Percentiles rank a stretch among this genome's conserved stretches.
Evolutionary conservation across 768 basidiomycete species (phyloP).

Genomic region (Podaxis rugospora): DNA sequence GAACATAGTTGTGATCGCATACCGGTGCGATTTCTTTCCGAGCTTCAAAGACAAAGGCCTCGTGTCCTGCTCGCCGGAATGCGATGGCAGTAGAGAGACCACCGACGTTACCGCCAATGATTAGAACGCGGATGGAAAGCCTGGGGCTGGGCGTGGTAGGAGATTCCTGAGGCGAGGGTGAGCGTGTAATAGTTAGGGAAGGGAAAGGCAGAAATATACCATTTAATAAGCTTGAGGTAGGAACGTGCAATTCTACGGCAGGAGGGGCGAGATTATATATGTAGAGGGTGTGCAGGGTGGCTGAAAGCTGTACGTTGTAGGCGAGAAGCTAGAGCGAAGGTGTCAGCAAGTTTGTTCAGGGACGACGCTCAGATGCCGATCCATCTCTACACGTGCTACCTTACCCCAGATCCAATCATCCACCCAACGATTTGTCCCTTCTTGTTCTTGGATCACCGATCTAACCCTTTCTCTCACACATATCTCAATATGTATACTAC

Average conservation of each 20-base stretch:
- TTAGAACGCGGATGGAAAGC: slow-evolving; percentile 26
- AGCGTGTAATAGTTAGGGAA: not conserved
- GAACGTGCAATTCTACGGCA: not conserved
- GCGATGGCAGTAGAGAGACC: slow-evolving; percentile 53
- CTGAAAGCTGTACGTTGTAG: slow-evolving; percentile 1
- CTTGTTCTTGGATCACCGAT: not conserved
- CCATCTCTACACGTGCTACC: slow-evolving; percentile 4
- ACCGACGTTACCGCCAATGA: slow-evolving; percentile 42
- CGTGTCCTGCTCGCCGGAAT: slow-evolving; percentile 50
- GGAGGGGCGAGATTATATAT: not conserved
- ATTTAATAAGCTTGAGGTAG: not conserved
- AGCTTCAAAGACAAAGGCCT: slow-evolving; percentile 47
- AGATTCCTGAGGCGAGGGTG: not conserved
- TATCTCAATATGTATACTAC: not conserved
- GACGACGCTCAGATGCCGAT: not conserved
- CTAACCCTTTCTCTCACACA: not conserved
- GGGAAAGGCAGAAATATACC: not conserved
- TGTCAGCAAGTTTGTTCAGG: slow-evolving; percentile 1
- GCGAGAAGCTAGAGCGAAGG: slow-evolving; percentile 1
- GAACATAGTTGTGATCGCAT: not conserved
- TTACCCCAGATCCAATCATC: slow-evolving; percentile 1
- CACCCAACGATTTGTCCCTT: not conserved
- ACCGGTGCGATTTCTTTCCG: slow-evolving; percentile 6
- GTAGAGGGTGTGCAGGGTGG: not conserved
- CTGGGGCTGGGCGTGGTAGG: not conserved